phyloP scores from a whole-genome alignment of 2,329 filamentous ascomycete genomes.

The Emericellopsis atlantica region DNA sequence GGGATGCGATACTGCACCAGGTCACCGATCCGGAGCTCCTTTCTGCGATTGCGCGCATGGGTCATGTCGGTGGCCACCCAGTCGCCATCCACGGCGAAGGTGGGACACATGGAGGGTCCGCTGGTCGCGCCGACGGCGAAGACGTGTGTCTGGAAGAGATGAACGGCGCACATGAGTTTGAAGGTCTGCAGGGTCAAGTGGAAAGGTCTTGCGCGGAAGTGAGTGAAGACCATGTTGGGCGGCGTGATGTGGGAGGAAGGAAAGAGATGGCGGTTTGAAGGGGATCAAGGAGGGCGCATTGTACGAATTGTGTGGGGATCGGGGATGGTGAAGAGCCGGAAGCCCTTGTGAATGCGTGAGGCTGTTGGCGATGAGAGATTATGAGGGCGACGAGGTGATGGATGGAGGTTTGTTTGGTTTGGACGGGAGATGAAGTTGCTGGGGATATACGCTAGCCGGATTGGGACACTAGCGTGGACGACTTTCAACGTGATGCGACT shows the following conservation, averaged over 20 bases:
- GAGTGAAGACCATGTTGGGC: slow-evolving; percentile 1
- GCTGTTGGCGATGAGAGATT: too few relatives aligned
- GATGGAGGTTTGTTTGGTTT: too few relatives aligned
- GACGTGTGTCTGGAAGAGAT: slow-evolving; percentile 29
- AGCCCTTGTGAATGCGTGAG: too few relatives aligned
- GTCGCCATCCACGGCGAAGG: slow-evolving; percentile 56
- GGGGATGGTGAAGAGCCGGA: not conserved
- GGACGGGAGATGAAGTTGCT: too few relatives aligned
- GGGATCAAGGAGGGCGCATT: not conserved
- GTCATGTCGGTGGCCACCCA: slow-evolving; percentile 55
- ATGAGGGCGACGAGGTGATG: too few relatives aligned
- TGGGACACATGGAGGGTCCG: slow-evolving; percentile 85
- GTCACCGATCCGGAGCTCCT: slow-evolving; percentile 63
- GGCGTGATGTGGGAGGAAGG: not conserved
- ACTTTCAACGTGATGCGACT: too few relatives aligned
- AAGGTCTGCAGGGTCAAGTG: slow-evolving; percentile 19
- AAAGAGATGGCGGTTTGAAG: not conserved
- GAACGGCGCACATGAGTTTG: slow-evolving; percentile 7
- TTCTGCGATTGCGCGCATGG: slow-evolving; percentile 59
- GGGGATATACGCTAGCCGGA: too few relatives aligned
- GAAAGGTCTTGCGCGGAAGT: slow-evolving; percentile 24
- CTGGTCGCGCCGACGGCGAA: slow-evolving; percentile 45
- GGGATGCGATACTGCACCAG: slow-evolving; percentile 71
- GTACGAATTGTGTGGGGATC: not conserved
- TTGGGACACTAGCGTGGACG: too few relatives aligned